Evolutionary conservation across 2,329 filamentous ascomycete species (phyloP).

Genomic region (Orbilia brochopaga): DNA sequence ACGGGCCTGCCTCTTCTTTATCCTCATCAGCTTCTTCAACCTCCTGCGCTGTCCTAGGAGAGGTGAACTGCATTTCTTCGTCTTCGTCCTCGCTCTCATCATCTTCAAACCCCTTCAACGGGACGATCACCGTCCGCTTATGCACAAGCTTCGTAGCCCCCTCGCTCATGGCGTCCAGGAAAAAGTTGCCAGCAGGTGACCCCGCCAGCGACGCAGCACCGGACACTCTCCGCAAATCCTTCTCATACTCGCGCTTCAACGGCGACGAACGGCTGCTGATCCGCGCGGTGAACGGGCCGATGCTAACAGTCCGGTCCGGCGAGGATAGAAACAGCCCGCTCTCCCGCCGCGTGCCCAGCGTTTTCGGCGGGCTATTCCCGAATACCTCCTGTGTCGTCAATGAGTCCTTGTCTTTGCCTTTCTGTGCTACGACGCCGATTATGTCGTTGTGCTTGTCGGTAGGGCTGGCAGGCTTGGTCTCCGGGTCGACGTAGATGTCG

Average conservation of each 20-base stretch:
- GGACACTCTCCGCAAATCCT: slow-evolving; percentile 24
- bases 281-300: slow-evolving; percentile 35
- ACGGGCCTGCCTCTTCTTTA: background rate
- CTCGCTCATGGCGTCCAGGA: slow-evolving; percentile 34
- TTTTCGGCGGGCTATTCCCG: slow-evolving; percentile 35
- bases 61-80: slow-evolving; percentile 1
- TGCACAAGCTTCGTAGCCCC: slow-evolving; percentile 21
- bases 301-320: slow-evolving; percentile 38
- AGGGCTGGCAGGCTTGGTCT: background rate
- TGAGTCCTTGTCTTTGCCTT: slow-evolving; percentile 15
- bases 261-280: slow-evolving; percentile 26
- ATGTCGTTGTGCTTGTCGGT: background rate
- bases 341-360: slow-evolving; percentile 35
- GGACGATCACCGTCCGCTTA: slow-evolving; percentile 29
- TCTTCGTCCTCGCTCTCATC: slow-evolving; percentile 24
- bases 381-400: slow-evolving; percentile 45
- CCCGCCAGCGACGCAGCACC: slow-evolving; percentile 16
- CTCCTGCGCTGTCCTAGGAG: background rate
- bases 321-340: slow-evolving; percentile 37
- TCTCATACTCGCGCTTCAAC: slow-evolving; percentile 33
- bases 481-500: slow-evolving; percentile 40
- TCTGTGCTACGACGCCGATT: background rate
- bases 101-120: slow-evolving; percentile 32
- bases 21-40: background rate
- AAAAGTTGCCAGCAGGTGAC: slow-evolving; percentile 36